phyloP scores from a whole-genome alignment of 352 stramenopile species.

The Phytophthora pisi region DNA sequence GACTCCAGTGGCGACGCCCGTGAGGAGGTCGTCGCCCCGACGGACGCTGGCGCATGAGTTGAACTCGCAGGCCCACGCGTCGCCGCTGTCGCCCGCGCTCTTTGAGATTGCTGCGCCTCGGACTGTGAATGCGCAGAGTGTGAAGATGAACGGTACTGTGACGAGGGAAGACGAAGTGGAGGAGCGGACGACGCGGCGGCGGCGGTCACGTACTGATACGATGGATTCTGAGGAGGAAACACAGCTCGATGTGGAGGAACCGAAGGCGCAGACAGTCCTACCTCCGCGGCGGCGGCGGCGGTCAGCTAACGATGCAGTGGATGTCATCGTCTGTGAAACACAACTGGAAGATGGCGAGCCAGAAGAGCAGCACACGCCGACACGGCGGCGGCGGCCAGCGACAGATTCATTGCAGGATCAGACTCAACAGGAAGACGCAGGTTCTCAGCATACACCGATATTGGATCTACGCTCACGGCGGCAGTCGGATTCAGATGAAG shows the following conservation, averaged over 20 bases:
- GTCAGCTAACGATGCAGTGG: conserved; percentile 1
- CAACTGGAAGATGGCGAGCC: conserved; percentile 20
- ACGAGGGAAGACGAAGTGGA: not conserved
- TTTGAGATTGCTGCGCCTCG: conserved; percentile 30
- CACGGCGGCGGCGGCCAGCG: conserved; percentile 8
- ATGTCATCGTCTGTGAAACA: conserved; percentile 22
- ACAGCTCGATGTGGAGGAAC: not conserved
- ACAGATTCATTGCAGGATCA: conserved; percentile 8
- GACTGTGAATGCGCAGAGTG: not conserved
- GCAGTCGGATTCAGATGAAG: conserved; percentile 4
- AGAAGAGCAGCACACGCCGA: conserved; percentile 3
- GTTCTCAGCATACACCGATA: not conserved
- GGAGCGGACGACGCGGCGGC: not conserved
- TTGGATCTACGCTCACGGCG: not conserved
- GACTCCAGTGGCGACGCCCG: conserved; percentile 1
- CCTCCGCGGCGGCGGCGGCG: conserved; percentile 1
- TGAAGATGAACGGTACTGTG: not conserved
- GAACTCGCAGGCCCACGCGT: conserved; percentile 15
- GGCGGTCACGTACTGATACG: not conserved
- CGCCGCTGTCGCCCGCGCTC: conserved; percentile 31
- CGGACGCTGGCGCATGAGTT: conserved; percentile 11
- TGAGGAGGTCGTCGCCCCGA: conserved; percentile 23
- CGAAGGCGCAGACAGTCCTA: not conserved
- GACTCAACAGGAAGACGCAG: conserved; percentile 1
- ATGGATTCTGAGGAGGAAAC: conserved; percentile 4